These are phyloP conservation scores for Cryomyces minteri DNA, from an alignment of 495 filamentous ascomycete genomes.

Conservation along the genomic window DNA sequence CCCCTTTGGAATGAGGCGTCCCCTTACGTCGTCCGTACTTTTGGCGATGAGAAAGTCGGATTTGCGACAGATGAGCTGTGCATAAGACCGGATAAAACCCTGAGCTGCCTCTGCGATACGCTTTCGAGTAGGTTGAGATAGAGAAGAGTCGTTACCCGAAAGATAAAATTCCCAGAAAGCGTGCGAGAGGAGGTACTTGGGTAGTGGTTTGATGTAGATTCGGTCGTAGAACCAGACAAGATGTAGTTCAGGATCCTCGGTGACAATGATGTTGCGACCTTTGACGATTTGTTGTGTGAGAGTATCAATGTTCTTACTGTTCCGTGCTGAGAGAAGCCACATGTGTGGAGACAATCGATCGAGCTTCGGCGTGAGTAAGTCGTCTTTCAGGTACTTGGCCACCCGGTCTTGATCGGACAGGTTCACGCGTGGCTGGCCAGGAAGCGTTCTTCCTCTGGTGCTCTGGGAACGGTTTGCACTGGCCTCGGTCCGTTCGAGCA, in stretches of 20 bases:
- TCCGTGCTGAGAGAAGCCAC: conserved; percentile 19
- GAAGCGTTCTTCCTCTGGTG: background rate
- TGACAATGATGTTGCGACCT: conserved; percentile 26
- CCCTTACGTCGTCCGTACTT: conserved; percentile 4
- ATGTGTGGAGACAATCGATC: conserved; percentile 5
- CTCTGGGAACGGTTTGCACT: too few species aligned
- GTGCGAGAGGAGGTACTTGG: conserved; percentile 24
- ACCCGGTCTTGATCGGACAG: background rate
- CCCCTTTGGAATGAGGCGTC: conserved; percentile 8
- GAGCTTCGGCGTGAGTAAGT: background rate
- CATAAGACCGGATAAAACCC: conserved; percentile 23
- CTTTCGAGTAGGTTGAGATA: background rate
- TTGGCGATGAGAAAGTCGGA: conserved; percentile 22
- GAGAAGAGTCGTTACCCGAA: background rate
- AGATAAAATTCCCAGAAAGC: conserved; percentile 26
- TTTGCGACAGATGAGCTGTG: conserved; percentile 16
- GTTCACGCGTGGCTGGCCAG: background rate
- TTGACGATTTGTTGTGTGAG: conserved; percentile 25
- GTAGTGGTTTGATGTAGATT: conserved; percentile 38
- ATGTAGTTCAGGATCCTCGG: conserved; percentile 30
- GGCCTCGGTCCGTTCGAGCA: too few species aligned
- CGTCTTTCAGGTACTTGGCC: background rate
- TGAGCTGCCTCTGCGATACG: conserved; percentile 7
- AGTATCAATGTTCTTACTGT: conserved; percentile 14
- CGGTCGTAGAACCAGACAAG: conserved; percentile 31